Evolutionary conservation across 805 yeast genomes (phyloP).

Genomic region (Lipomyces spencermartinsiae): DNA sequence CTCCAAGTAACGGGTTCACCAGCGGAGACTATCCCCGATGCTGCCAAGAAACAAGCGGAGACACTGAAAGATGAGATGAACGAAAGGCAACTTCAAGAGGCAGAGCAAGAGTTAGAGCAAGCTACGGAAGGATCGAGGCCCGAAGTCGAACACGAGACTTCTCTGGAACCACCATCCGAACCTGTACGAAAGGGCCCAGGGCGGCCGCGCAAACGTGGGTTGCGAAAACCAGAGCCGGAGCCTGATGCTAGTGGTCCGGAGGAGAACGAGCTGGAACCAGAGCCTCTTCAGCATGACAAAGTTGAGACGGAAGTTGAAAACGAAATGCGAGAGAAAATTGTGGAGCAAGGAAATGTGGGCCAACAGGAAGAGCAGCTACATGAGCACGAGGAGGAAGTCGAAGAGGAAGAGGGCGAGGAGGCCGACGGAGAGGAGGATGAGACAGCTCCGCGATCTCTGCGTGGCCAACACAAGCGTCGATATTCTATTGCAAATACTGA

Average conservation of each 20-base stretch:
- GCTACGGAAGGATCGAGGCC: not conserved
- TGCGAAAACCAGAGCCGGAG: not conserved
- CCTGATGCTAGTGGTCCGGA: not conserved
- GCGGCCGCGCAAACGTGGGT: constrained; percentile 1
- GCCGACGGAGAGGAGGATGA: constrained; percentile 21
- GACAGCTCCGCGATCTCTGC: constrained; percentile 8
- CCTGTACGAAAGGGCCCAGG: not conserved
- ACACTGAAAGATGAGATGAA: not conserved
- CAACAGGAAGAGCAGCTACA: constrained; percentile 14
- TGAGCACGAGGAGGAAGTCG: constrained; percentile 19
- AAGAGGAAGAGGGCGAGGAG: constrained; percentile 21
- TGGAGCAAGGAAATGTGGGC: not conserved
- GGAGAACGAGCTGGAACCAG: not conserved
- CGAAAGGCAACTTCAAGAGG: not conserved
- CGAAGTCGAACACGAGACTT: constrained; percentile 1
- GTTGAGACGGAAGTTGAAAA: constrained; percentile 14
- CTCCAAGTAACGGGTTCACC: not conserved
- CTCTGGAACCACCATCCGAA: constrained; percentile 15
- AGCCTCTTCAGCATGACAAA: not conserved
- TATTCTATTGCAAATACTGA: constrained; percentile 5
- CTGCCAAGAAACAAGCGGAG: constrained; percentile 7
- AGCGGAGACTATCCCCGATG: constrained; percentile 2
- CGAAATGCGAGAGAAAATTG: constrained; percentile 21
- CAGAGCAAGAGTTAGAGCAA: constrained; percentile 11
- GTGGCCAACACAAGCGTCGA: constrained; percentile 15